phyloP scores from a whole-genome alignment of 2,329 filamentous ascomycete genomes.

The Cladosporium cucumerinum region DNA sequence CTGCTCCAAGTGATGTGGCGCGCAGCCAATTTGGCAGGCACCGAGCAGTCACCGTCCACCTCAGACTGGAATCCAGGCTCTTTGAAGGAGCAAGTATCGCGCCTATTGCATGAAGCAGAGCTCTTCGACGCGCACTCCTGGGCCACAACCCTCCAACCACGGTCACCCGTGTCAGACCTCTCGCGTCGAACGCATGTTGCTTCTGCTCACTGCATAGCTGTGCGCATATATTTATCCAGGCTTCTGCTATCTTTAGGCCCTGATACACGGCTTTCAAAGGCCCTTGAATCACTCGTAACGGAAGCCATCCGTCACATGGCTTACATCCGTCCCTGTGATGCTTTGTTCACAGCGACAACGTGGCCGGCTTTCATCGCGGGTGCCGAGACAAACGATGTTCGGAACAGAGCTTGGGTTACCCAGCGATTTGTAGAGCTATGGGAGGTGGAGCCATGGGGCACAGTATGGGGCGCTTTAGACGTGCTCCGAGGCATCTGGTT shows the following conservation, averaged over 20 bases:
- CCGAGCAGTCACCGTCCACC: not conserved
- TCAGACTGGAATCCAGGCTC: not conserved
- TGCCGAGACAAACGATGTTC: slow-evolving; percentile 50
- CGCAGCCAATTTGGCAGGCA: slow-evolving; percentile 35
- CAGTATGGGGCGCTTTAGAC: slow-evolving; percentile 35
- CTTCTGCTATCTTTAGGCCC: slow-evolving; percentile 30
- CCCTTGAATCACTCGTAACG: slow-evolving; percentile 38
- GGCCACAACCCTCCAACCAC: slow-evolving; percentile 33
- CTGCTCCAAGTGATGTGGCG: slow-evolving; percentile 38
- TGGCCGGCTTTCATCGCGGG: slow-evolving; percentile 60
- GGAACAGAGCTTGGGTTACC: slow-evolving; percentile 52
- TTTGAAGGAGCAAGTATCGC: not conserved
- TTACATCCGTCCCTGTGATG: slow-evolving; percentile 47
- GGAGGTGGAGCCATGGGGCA: slow-evolving; percentile 38
- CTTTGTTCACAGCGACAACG: slow-evolving; percentile 58
- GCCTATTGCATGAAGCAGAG: not conserved
- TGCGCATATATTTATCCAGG: slow-evolving; percentile 39
- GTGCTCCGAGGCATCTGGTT: slow-evolving; percentile 37
- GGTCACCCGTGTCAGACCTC: slow-evolving; percentile 35
- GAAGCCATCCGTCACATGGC: slow-evolving; percentile 53
- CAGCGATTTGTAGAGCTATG: slow-evolving; percentile 40
- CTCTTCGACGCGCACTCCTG: slow-evolving; percentile 28
- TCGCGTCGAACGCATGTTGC: slow-evolving; percentile 36
- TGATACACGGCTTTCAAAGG: too few species aligned
- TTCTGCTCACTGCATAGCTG: slow-evolving; percentile 39